Conservation (phyloP, 441 rosid genomes). For the Breynia disticha region DNA sequence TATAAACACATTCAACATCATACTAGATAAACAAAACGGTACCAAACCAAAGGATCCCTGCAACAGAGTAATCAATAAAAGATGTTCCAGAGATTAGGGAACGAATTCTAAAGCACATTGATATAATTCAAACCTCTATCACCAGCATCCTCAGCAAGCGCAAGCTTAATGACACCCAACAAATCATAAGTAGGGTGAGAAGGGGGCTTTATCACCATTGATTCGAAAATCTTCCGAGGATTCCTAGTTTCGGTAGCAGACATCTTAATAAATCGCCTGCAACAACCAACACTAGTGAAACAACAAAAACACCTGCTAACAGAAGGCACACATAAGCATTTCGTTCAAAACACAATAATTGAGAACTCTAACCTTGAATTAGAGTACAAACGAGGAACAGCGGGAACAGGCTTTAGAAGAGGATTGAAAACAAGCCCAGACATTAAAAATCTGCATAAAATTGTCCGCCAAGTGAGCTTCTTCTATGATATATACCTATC, state of each 20-base stretch:
- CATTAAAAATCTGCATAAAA: slow-evolving; percentile 11
- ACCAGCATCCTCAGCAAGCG: slow-evolving; percentile 89
- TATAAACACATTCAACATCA: too few relatives aligned
- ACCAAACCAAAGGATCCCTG: not conserved
- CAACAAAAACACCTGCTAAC: not conserved
- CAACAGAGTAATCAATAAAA: not conserved
- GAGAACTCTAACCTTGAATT: slow-evolving; percentile 45
- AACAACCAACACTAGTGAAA: slow-evolving; percentile 6
- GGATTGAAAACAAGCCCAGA: slow-evolving; percentile 28
- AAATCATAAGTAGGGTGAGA: slow-evolving; percentile 88
- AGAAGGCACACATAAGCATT: too few relatives aligned
- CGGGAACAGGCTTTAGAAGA: slow-evolving; percentile 16
- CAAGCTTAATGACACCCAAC: slow-evolving; percentile 57
- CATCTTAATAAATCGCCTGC: slow-evolving; percentile 53
- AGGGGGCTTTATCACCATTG: slow-evolving; percentile 67
- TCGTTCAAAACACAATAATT: too few relatives aligned
- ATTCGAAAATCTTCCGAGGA: slow-evolving; percentile 23
- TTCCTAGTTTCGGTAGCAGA: slow-evolving; percentile 29
- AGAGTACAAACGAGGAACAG: slow-evolving; percentile 23
- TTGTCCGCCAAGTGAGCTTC: not conserved
- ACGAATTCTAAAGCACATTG: not conserved
- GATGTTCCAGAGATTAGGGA: not conserved
- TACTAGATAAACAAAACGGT: too few relatives aligned
- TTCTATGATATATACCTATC: not conserved
- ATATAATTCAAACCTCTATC: slow-evolving; percentile 44